Evolutionary conservation across 331 rosid species (phyloP).

Genomic region (Rhamnella rubrinervis): DNA sequence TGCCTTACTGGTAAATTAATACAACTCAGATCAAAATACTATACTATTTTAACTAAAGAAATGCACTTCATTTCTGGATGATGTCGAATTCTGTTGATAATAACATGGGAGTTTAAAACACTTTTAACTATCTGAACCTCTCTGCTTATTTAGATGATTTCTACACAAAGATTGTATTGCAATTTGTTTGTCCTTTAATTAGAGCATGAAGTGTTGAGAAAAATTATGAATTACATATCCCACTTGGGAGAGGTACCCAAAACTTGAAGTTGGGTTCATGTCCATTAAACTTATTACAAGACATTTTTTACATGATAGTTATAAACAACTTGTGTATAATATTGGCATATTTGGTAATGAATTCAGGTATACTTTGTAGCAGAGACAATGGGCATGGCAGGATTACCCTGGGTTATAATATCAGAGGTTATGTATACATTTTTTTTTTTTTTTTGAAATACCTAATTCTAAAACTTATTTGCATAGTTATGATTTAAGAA

Average conservation of each 20-base stretch:
- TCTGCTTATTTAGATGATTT: too few relatives aligned
- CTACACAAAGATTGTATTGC: too few relatives aligned
- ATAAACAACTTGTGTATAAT: not conserved
- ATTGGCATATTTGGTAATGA: not conserved
- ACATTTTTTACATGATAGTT: too few relatives aligned
- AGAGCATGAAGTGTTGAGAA: too few relatives aligned
- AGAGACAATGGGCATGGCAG: slow-evolving; percentile 19
- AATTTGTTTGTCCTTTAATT: too few relatives aligned
- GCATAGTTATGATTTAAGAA: not conserved
- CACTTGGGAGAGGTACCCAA: too few relatives aligned
- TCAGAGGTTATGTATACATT: slow-evolving; percentile 12
- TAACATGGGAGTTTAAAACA: not conserved
- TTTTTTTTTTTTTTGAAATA: not conserved
- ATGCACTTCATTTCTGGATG: not conserved
- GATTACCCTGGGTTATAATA: slow-evolving; percentile 22
- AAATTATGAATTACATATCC: too few relatives aligned
- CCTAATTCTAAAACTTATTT: not conserved
- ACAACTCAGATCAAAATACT: not conserved
- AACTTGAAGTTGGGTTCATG: too few relatives aligned
- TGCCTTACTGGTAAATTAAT: slow-evolving; percentile 17
- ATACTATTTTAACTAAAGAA: not conserved
- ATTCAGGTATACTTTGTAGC: slow-evolving; percentile 1
- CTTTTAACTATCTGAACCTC: too few relatives aligned
- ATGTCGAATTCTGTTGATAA: not conserved
- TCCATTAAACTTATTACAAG: too few relatives aligned